Conservation (phyloP, 805 yeast species). For the Saturnispora mendoncae region DNA sequence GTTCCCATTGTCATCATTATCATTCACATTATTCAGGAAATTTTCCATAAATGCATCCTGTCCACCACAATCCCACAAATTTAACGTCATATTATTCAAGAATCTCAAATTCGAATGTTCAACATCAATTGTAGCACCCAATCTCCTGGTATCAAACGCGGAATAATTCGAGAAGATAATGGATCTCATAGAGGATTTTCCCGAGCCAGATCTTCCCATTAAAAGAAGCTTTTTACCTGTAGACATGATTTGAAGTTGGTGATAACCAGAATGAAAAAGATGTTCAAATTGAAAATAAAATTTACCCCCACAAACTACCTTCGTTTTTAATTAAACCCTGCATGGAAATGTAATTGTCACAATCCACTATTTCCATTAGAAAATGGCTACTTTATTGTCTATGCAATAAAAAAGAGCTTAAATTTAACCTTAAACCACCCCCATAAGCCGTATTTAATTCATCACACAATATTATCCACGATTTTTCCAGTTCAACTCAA, state of each 20-base stretch:
- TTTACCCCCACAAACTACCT: too few species aligned
- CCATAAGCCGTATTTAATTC: too few species aligned
- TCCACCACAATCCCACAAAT: slow-evolving; percentile 98
- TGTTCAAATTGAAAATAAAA: too few species aligned
- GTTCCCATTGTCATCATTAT: slow-evolving; percentile 38
- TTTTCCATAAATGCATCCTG: slow-evolving; percentile 96
- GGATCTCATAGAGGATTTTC: slow-evolving; percentile 95
- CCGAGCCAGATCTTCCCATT: slow-evolving; percentile 94
- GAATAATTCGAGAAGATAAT: slow-evolving; percentile 93
- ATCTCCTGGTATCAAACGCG: slow-evolving; percentile 89
- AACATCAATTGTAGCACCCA: slow-evolving; percentile 98
- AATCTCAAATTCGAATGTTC: slow-evolving; percentile 92
- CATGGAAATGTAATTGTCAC: too few species aligned
- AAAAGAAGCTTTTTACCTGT: slow-evolving; percentile 52
- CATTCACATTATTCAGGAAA: slow-evolving; percentile 36
- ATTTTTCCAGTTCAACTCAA: too few species aligned
- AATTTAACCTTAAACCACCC: too few species aligned
- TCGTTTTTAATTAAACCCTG: too few species aligned
- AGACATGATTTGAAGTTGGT: slow-evolving; percentile 12
- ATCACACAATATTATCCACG: too few species aligned
- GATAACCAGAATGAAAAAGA: too few species aligned
- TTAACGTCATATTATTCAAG: slow-evolving; percentile 89
- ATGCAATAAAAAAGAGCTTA: too few species aligned
- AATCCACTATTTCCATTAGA: too few species aligned
- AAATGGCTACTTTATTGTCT: too few species aligned